A percentile compares a stretch with the other conserved stretches of the same genome.
phyloP scores from a whole-genome alignment of 495 filamentous ascomycete genomes.

The Penicillium paxilli region DNA sequence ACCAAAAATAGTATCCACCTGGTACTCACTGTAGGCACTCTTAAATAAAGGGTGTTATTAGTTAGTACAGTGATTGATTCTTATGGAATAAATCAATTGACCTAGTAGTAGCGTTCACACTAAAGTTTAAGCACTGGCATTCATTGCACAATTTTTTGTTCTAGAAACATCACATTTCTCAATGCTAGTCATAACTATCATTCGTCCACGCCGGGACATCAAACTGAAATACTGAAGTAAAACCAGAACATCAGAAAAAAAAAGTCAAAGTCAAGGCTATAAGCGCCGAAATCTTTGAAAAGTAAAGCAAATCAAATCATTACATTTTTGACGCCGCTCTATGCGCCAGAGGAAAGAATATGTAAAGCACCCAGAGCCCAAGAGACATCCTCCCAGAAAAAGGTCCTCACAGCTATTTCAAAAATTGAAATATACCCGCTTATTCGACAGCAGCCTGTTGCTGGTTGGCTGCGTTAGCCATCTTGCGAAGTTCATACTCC shows the following conservation, averaged over 20 bases:
- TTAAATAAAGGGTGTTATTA: too few species aligned
- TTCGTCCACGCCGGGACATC: constrained; percentile 11
- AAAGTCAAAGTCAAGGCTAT: constrained; percentile 3
- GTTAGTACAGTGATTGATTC: constrained; percentile 32
- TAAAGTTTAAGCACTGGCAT: neutral
- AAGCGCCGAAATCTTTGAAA: neutral
- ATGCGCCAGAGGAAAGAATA: constrained; percentile 9
- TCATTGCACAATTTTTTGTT: neutral
- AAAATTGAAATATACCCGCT: too few species aligned
- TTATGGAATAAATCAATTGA: too few species aligned
- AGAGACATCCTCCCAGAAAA: too few species aligned
- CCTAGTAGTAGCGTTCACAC: neutral
- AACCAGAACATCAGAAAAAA: too few species aligned
- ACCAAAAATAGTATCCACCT: neutral
- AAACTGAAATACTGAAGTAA: too few species aligned
- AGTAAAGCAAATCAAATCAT: constrained; percentile 5
- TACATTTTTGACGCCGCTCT: constrained; percentile 12
- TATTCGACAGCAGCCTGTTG: constrained; percentile 39
- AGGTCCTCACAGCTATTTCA: too few species aligned
- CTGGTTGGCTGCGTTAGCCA: constrained; percentile 60
- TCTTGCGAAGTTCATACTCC: constrained; percentile 91
- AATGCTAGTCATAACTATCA: constrained; percentile 6
- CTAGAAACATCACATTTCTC: neutral
- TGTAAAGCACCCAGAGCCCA: too few species aligned
- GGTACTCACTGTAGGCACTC: too few species aligned